Conservation (phyloP, 2,329 filamentous ascomycete species). For the Calonectria pauciramosa region DNA sequence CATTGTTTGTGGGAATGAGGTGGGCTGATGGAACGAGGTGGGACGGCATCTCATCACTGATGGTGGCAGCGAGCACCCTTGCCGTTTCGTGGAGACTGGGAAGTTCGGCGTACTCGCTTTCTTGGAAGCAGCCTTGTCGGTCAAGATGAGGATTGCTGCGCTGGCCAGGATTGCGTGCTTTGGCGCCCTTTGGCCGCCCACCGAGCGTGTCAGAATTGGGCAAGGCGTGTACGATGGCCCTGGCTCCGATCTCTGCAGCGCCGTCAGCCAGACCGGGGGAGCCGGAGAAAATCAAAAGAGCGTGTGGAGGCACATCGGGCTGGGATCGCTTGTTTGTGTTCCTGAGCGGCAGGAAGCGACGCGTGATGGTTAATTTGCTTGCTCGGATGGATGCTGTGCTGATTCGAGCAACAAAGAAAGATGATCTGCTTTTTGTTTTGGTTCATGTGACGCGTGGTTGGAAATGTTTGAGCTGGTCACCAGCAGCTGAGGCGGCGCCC, state of each 20-base stretch:
- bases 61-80: constrained; percentile 3
- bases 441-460: background rate
- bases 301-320: background rate
- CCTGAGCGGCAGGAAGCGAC: background rate
- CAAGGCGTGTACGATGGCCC: background rate
- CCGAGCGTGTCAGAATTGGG: constrained; percentile 6
- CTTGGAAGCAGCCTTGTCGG: constrained; percentile 17
- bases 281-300: background rate
- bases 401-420: background rate
- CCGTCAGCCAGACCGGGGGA: background rate
- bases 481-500: constrained; percentile 25
- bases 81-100: constrained; percentile 11
- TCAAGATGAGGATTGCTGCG: constrained; percentile 10
- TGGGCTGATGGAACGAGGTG: background rate
- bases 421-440: constrained; percentile 9
- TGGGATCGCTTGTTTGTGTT: background rate
- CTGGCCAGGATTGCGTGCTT: background rate
- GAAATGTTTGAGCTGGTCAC: background rate
- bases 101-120: constrained; percentile 1
- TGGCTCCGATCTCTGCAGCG: constrained; percentile 23
- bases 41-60: background rate
- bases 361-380: background rate
- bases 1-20: background rate
- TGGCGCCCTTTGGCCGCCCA: background rate
- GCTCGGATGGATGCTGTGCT: background rate